A percentile compares a stretch with the other conserved stretches of the same genome.
Conservation (phyloP, 208 protist species). For the Acanthamoeba sp. region DNA sequence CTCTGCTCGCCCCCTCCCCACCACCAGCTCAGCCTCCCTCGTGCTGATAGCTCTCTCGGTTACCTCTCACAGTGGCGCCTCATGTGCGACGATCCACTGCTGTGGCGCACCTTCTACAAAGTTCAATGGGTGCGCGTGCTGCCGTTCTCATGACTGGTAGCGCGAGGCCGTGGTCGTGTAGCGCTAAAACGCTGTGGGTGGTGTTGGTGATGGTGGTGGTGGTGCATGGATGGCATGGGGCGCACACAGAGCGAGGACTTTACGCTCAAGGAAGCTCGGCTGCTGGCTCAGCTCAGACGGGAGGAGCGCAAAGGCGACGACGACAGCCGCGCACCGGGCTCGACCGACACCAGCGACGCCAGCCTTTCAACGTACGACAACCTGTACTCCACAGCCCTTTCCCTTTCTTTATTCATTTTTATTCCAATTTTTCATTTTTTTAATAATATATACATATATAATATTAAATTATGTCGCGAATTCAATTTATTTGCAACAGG, state of each 20-base stretch:
- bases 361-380: not conserved
- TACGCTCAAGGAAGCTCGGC: not conserved
- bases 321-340: conserved; percentile 3
- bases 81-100: conserved; percentile 44
- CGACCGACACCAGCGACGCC: conserved; percentile 2
- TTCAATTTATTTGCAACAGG: too few relatives aligned
- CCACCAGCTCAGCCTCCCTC: not conserved
- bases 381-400: not conserved
- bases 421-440: not conserved
- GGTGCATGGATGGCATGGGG: not conserved
- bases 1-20: too few relatives aligned
- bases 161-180: too few relatives aligned
- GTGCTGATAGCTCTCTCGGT: not conserved
- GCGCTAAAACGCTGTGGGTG: too few relatives aligned
- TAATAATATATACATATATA: too few relatives aligned
- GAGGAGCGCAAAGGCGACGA: not conserved
- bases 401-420: not conserved
- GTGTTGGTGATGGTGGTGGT: too few relatives aligned
- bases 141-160: not conserved
- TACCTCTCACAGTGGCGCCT: not conserved
- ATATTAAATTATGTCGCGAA: too few relatives aligned
- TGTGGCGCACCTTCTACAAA: conserved; percentile 53
- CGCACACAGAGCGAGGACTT: conserved; percentile 13
- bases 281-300: not conserved
- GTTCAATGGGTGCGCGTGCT: not conserved